Evolutionary conservation across 768 basidiomycete genomes (phyloP), one percentile per base, ranked within the genome.

Genomic region (Trametes punicea): DNA sequence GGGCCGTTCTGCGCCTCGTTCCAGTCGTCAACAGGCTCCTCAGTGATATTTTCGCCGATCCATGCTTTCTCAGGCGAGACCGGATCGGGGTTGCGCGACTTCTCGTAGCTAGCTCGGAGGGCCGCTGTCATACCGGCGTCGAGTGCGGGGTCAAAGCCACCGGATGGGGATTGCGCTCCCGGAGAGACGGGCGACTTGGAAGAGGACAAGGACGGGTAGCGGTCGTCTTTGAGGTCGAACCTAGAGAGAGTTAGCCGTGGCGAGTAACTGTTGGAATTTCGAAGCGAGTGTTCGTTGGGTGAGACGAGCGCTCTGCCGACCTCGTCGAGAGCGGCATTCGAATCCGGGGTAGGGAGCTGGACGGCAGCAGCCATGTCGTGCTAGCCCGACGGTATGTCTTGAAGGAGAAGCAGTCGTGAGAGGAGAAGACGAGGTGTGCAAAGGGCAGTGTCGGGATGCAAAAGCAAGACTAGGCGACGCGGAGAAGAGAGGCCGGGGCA

Each of bases 171-270:
- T 16, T 40, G 45, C 25, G 46, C 34, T 15, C 36, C 18, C 6
- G 53, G 53, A 3, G 30, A 48, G n/a, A 45, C 30, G 39, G 52
- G 34, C 13, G 56, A 46, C 40, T 56, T 57, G 42, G 56, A 46
- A 42, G 64, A 47, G 27, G 70, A 53, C 18, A 74, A 64, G 45
- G 73, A 54, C 16, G 79, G 73, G 62, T 86, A 85, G 66, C 85
- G 76, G 66, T 79, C 80, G 73, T 86, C 86, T 64, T 77, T 75
- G 68, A 82, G 78, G 70, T 84, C 82, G 59, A 82, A 75, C 55
- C 85, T 85, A 54, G 79, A 73, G 68, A 84, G 76, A 36, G 74
- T 65, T 56, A 86, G 75, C 38, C 77, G 71, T 64, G 75, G 77
- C 47, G 83, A 73, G 70, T 83, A 84, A 59, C 78, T 68, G 53